Evolutionary conservation across 805 yeast genomes (phyloP).

Genomic region (Priceomyces melissophilus): DNA sequence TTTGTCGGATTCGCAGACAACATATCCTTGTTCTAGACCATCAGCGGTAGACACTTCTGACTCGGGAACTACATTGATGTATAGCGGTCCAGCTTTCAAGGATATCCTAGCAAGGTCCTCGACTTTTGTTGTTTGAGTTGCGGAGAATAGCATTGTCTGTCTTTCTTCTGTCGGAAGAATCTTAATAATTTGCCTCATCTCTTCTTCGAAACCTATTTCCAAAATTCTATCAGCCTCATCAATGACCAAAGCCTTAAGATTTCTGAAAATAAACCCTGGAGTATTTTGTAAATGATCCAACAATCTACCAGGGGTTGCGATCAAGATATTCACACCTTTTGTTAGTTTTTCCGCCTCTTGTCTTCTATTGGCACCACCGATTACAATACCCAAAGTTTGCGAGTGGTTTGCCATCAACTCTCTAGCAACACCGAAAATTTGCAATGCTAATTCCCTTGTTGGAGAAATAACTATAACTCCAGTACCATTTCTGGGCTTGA

Average conservation of each 20-base stretch:
- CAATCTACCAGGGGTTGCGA: constrained; percentile 97
- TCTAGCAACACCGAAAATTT: constrained; percentile 95
- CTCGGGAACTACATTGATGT: constrained; percentile 88
- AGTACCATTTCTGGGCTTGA: constrained; percentile 97
- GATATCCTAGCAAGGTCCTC: constrained; percentile 98
- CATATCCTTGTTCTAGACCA: constrained; percentile 97
- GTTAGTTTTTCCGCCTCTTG: constrained; percentile 93
- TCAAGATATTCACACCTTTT: constrained; percentile 89
- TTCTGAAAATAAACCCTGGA: constrained; percentile 88
- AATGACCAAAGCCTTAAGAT: constrained; percentile 87
- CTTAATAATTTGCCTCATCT: constrained; percentile 94
- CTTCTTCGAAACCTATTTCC: constrained; percentile 98
- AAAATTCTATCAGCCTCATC: constrained; percentile 98
- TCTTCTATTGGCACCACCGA: constrained; percentile 97
- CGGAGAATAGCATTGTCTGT: constrained; percentile 97
- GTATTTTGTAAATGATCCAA: constrained; percentile 97
- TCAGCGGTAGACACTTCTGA: constrained; percentile 88
- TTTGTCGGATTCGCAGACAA: constrained; percentile 94
- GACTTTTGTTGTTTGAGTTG: constrained; percentile 98
- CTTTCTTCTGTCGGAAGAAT: constrained; percentile 90
- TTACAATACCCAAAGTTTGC: constrained; percentile 94
- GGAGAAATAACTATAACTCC: constrained; percentile 96
- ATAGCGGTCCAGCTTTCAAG: constrained; percentile 86
- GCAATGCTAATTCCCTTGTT: constrained; percentile 95
- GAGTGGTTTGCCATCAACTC: constrained; percentile 87